Evolutionary conservation across 2,329 filamentous ascomycete species (phyloP).

Genomic region (Fusarium sp.): DNA sequence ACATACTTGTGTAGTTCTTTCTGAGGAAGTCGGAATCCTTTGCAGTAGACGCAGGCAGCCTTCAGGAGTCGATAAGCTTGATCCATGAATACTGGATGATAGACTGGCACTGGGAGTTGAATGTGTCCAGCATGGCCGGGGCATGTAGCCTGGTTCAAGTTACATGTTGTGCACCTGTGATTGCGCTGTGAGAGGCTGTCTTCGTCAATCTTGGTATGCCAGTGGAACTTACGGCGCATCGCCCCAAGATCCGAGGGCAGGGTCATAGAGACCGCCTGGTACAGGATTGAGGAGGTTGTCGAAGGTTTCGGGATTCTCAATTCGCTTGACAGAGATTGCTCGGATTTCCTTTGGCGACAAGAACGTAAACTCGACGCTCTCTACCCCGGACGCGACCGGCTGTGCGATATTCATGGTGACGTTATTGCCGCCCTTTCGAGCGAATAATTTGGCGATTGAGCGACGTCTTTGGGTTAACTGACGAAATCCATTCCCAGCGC

Average conservation of each 20-base stretch:
- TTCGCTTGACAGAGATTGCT: constrained; percentile 89
- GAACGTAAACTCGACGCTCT: constrained; percentile 89
- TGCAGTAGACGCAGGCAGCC: constrained; percentile 91
- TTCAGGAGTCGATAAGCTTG: constrained; percentile 86
- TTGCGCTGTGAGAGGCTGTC: constrained; percentile 12
- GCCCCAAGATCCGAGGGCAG: constrained; percentile 88
- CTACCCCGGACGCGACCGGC: constrained; percentile 84
- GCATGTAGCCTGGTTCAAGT: constrained; percentile 81
- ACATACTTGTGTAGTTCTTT: constrained; percentile 80
- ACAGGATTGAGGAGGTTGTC: constrained; percentile 90
- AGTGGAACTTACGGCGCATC: constrained; percentile 73
- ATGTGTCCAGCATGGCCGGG: constrained; percentile 96
- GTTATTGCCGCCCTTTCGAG: constrained; percentile 27
- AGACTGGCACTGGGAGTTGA: constrained; percentile 90
- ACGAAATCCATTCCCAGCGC: constrained; percentile 36
- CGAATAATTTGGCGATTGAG: constrained; percentile 34
- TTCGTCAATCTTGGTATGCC: neutral
- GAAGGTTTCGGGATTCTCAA: constrained; percentile 94
- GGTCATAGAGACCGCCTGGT: constrained; percentile 91
- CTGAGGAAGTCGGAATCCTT: constrained; percentile 82
- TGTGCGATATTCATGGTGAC: constrained; percentile 76
- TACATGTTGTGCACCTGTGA: constrained; percentile 88
- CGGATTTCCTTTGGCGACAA: constrained; percentile 85
- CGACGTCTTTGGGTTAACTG: constrained; percentile 38
- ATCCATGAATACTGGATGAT: constrained; percentile 97